Evolutionary conservation across 2,329 filamentous ascomycete genomes (phyloP).

Genomic region (Exophiala phaeomuriformis): DNA sequence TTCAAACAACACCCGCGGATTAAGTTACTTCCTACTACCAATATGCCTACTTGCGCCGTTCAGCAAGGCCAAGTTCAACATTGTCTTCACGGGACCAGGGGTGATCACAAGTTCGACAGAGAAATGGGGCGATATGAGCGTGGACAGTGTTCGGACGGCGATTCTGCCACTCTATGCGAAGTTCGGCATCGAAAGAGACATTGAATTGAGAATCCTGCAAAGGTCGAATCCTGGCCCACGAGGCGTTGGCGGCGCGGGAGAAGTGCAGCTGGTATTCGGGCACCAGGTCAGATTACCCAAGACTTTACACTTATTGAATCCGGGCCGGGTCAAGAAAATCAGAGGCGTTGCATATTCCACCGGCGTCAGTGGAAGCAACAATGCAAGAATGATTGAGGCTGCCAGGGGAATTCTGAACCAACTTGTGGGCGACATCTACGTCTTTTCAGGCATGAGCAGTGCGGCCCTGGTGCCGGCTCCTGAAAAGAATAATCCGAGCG

Average conservation of each 20-base stretch:
- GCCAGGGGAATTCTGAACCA: slow-evolving; percentile 81
- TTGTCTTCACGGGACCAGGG: slow-evolving; percentile 80
- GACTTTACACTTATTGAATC: slow-evolving; percentile 78
- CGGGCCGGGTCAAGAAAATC: slow-evolving; percentile 79
- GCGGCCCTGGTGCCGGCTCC: slow-evolving; percentile 58
- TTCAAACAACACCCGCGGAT: slow-evolving; percentile 66
- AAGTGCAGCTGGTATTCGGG: slow-evolving; percentile 89
- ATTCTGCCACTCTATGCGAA: slow-evolving; percentile 82
- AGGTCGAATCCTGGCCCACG: slow-evolving; percentile 69
- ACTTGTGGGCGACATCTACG: slow-evolving; percentile 80
- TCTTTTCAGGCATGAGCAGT: slow-evolving; percentile 63
- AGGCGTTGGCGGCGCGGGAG: slow-evolving; percentile 74
- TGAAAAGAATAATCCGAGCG: slow-evolving; percentile 56
- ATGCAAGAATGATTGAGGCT: slow-evolving; percentile 87
- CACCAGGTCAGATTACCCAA: slow-evolving; percentile 90
- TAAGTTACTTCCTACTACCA: slow-evolving; percentile 87
- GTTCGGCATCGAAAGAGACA: slow-evolving; percentile 79
- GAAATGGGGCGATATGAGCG: slow-evolving; percentile 69
- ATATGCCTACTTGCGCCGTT: slow-evolving; percentile 89
- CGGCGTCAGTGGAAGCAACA: slow-evolving; percentile 86
- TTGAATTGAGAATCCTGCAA: slow-evolving; percentile 75
- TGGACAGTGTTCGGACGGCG: slow-evolving; percentile 88
- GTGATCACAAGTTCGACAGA: slow-evolving; percentile 85
- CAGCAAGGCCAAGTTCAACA: slow-evolving; percentile 81
- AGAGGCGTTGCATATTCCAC: slow-evolving; percentile 90